Evolutionary conservation across 768 basidiomycete species (phyloP), one percentile per base, ranked within the genome.

Genomic region (Phlebiopsis gigantea): DNA sequence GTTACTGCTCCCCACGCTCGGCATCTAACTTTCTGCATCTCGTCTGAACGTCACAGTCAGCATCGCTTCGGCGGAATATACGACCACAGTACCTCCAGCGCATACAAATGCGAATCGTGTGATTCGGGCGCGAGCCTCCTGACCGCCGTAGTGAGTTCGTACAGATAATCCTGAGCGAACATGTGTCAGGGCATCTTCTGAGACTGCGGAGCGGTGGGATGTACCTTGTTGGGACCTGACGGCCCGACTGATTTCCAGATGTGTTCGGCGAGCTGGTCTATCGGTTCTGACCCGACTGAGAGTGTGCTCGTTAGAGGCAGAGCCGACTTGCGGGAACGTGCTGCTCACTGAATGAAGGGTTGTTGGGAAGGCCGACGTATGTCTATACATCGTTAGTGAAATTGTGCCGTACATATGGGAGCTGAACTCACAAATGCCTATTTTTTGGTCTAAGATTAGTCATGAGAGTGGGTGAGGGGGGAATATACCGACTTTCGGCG

Each of bases 151-250:
- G 84, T 85, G 1, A 98, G 83, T 10, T 81, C 76, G 66, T 87
- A 96, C 2, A 97, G 74, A 65, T 98, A 98, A 31, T 97, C 93
- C 92, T 95, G 59, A 24, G 1, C 2, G 24, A 2, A 41, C 21
- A 29, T n/a, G 1, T 15, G 5, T 49, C 2, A 49, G 39, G 2
- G 17, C 1, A 22, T 5, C 9, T 39, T 39, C 34, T 17, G 34
- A 39, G 12, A 39, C 9, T 29, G 19, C 44, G 22, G 2, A 25
- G 46, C 2, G n/a, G n/a, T n/a, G n/a, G 9, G 14, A 56, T 47
- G 1, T 42, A 89, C 93, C 76, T 93, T 95, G 75, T 98, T 98
- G 2, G 75, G 80, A 0, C 95, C 95, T 0, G 94, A 97, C 0
- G 94, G 93, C 0, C 95, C 95, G 0, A 83, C 78, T 0, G 88